These are phyloP conservation scores for Eimeria acervulina DNA, from an alignment of 169 alveolate species.

Conservation along the genomic window DNA sequence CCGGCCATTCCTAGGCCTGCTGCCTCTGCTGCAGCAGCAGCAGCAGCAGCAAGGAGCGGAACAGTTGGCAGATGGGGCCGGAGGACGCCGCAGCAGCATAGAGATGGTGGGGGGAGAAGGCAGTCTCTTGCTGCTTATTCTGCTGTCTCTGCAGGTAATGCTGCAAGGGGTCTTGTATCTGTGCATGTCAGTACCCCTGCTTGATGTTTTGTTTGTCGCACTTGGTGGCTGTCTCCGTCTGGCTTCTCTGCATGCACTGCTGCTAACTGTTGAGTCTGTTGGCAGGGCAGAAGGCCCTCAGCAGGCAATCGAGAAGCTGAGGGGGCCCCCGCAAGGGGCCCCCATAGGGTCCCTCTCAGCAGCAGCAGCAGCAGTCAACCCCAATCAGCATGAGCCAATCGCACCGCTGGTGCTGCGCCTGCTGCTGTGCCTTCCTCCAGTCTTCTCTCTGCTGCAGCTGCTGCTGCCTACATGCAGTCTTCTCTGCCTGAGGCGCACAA, in stretches of 20 bases:
- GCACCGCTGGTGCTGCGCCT: not conserved
- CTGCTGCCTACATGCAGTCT: conserved; percentile 42
- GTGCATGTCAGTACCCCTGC: not conserved
- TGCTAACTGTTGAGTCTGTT: not conserved
- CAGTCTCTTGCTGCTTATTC: conserved; percentile 29
- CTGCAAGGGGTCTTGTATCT: not conserved
- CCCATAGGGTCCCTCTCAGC: no score
- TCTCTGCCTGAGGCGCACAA: not conserved
- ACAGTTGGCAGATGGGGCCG: not conserved
- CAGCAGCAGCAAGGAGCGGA: not conserved
- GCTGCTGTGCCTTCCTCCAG: conserved; percentile 31
- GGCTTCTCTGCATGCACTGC: conserved; percentile 29
- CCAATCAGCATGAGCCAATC: not conserved
- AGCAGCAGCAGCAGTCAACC: no score
- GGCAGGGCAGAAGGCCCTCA: not conserved
- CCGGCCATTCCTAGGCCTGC: not conserved
- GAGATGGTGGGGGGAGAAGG: conserved; percentile 23
- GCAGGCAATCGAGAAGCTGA: no score
- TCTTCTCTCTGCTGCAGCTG: conserved; percentile 47
- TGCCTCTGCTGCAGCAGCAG: no score
- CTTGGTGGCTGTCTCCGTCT: conserved; percentile 34
- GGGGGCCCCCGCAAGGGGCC: no score
- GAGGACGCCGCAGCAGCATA: not conserved
- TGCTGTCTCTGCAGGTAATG: not conserved
- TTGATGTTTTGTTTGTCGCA: not conserved